Percentiles rank a stretch among this genome's conserved stretches.
These are phyloP conservation scores for Flaveria floridana DNA, from an alignment of 140 eudicot species.

Conservation along the genomic window DNA sequence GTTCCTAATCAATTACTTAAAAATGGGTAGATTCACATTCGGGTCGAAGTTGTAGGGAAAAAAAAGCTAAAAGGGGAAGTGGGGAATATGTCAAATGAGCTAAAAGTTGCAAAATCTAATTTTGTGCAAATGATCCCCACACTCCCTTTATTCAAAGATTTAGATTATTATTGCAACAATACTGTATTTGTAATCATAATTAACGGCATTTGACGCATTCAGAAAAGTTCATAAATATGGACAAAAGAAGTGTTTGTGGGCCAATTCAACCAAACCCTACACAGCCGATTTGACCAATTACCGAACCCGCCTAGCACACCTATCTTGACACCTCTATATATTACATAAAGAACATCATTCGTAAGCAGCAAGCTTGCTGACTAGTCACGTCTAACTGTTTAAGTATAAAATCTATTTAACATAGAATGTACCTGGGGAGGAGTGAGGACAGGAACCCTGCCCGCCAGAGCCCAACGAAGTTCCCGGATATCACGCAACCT, in stretches of 20 bases:
- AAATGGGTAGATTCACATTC: neutral
- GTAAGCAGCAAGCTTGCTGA: neutral
- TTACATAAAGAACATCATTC: neutral
- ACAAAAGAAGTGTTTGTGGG: neutral
- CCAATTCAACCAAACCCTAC: neutral
- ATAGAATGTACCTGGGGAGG: slow-evolving; percentile 65
- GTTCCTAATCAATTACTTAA: neutral
- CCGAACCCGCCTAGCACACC: neutral
- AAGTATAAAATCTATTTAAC: neutral
- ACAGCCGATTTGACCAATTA: neutral
- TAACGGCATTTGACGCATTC: neutral
- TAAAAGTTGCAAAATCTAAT: neutral
- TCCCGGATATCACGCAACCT: slow-evolving; percentile 88
- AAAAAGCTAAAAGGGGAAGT: neutral
- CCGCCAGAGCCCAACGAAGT: slow-evolving; percentile 95
- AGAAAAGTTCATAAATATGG: neutral
- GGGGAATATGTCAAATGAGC: neutral
- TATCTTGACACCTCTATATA: neutral
- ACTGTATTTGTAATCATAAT: neutral
- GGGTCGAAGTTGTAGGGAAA: neutral
- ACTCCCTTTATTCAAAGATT: neutral
- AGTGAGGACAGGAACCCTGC: slow-evolving; percentile 87
- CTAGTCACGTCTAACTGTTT: neutral
- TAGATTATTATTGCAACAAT: neutral
- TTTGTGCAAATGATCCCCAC: neutral